Conservation (phyloP, 768 basidiomycete genomes). For the Xanthoconium stramineum region DNA sequence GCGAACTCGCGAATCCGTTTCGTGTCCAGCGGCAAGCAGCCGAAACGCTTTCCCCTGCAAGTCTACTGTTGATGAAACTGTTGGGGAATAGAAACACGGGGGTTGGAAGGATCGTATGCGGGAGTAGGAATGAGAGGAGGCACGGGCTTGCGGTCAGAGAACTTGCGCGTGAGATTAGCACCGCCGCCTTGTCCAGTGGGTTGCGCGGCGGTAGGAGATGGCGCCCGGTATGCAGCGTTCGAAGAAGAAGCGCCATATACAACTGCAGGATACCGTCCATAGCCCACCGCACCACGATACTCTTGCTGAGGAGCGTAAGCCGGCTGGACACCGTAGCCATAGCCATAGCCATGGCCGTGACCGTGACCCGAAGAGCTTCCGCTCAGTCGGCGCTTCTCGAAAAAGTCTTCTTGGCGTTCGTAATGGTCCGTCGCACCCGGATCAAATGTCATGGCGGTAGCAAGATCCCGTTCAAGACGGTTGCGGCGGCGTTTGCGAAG, state of each 20-base stretch:
- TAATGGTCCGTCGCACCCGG: constrained; percentile 30
- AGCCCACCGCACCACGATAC: constrained; percentile 17
- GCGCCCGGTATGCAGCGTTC: constrained; percentile 6
- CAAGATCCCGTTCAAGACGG: constrained; percentile 31
- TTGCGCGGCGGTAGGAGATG: constrained; percentile 13
- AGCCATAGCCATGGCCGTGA: constrained; percentile 18
- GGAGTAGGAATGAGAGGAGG: constrained; percentile 26
- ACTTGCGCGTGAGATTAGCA: constrained; percentile 33
- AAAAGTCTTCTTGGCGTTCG: constrained; percentile 19
- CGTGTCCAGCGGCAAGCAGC: constrained; percentile 1
- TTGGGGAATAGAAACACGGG: constrained; percentile 22
- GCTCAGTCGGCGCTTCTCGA: constrained; percentile 24
- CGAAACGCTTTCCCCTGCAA: not conserved
- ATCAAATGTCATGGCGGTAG: constrained; percentile 55
- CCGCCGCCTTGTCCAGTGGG: constrained; percentile 22
- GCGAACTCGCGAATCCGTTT: not conserved
- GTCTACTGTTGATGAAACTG: constrained; percentile 14
- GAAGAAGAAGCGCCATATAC: constrained; percentile 7
- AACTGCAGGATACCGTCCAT: constrained; percentile 21
- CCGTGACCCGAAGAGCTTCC: constrained; percentile 25
- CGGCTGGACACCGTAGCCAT: constrained; percentile 16
- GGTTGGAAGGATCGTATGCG: constrained; percentile 21
- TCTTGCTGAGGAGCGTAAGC: constrained; percentile 21
- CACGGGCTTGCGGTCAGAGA: constrained; percentile 33
- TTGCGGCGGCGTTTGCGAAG: constrained; percentile 48